Conservation (phyloP, 805 yeast genomes). For the Candida stauntonica region DNA sequence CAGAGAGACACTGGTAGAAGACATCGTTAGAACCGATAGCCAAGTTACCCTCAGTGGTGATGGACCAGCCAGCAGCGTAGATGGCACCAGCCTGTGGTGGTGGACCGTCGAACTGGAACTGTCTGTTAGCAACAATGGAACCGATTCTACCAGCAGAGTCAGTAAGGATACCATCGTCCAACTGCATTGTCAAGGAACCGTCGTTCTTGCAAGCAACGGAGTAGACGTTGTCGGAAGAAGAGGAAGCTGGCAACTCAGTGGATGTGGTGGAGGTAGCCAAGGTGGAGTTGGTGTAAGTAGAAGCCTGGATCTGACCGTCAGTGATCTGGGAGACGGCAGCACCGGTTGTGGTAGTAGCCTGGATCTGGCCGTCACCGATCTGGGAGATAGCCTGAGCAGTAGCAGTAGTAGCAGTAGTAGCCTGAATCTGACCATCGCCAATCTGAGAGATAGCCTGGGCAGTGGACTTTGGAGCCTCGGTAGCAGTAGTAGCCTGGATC, state of each 20-base stretch:
- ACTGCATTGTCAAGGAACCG: constrained; percentile 51
- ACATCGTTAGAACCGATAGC: constrained; percentile 58
- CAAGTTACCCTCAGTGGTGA: constrained; percentile 52
- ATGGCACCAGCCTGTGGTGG: constrained; percentile 79
- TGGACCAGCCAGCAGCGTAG: constrained; percentile 65
- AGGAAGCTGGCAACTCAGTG: constrained; percentile 26
- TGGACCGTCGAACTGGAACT: constrained; percentile 84
- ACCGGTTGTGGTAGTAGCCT: constrained; percentile 22
- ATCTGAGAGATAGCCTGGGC: constrained; percentile 27
- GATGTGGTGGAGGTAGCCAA: constrained; percentile 30
- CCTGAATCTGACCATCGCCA: constrained; percentile 52
- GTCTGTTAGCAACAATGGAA: constrained; percentile 77
- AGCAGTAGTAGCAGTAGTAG: constrained; percentile 36
- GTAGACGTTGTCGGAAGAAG: constrained; percentile 4
- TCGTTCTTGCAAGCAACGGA: constrained; percentile 40
- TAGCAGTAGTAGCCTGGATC: constrained; percentile 36
- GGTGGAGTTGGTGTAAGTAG: constrained; percentile 22
- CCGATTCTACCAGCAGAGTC: constrained; percentile 68
- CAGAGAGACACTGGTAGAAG: constrained; percentile 73
- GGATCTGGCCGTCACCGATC: constrained; percentile 21
- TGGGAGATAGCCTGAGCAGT: constrained; percentile 24
- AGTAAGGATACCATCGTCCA: constrained; percentile 46
- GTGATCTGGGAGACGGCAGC: constrained; percentile 14
- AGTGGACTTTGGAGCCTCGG: constrained; percentile 23
- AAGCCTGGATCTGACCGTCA: constrained; percentile 59